Evolutionary conservation across 2,329 filamentous ascomycete species (phyloP).

Genomic region (Aspergillus calidoustus): DNA sequence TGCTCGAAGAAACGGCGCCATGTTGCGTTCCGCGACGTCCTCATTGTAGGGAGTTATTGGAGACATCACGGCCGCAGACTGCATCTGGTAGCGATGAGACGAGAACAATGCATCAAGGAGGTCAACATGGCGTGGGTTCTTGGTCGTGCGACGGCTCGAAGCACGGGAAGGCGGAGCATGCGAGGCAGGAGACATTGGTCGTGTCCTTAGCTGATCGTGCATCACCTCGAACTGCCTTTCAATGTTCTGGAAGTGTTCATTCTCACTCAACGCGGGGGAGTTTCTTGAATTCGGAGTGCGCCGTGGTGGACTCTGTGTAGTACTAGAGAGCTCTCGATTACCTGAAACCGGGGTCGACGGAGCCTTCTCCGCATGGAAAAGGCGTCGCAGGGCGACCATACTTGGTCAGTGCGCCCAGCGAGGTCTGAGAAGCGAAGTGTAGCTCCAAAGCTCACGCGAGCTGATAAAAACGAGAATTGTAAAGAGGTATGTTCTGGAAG

Average conservation of each 20-base stretch:
- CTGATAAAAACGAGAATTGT: neutral
- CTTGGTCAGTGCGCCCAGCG: constrained; percentile 13
- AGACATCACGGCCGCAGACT: constrained; percentile 30
- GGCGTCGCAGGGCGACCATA: constrained; percentile 41
- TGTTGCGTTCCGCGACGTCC: constrained; percentile 50
- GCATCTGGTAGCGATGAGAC: constrained; percentile 36
- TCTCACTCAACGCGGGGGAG: constrained; percentile 30
- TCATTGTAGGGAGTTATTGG: constrained; percentile 47
- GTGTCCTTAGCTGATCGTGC: constrained; percentile 39
- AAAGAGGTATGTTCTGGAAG: neutral
- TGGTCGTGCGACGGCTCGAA: constrained; percentile 26
- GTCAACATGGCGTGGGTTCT: constrained; percentile 44
- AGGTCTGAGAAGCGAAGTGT: neutral
- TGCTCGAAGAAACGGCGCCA: constrained; percentile 38
- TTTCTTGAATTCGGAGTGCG: constrained; percentile 18
- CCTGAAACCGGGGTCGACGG: constrained; percentile 20
- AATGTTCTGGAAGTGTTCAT: constrained; percentile 42
- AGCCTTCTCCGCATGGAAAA: constrained; percentile 38
- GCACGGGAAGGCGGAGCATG: constrained; percentile 30
- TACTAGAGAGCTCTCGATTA: constrained; percentile 11
- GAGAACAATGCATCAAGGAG: constrained; percentile 45
- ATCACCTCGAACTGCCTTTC: constrained; percentile 46
- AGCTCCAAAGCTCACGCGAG: neutral
- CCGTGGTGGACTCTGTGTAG: constrained; percentile 2
- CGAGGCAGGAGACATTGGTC: constrained; percentile 33